Evolutionary conservation across 2,329 filamentous ascomycete species (phyloP), one percentile per base, ranked within the genome.

Genomic region (Xylaria sp.): DNA sequence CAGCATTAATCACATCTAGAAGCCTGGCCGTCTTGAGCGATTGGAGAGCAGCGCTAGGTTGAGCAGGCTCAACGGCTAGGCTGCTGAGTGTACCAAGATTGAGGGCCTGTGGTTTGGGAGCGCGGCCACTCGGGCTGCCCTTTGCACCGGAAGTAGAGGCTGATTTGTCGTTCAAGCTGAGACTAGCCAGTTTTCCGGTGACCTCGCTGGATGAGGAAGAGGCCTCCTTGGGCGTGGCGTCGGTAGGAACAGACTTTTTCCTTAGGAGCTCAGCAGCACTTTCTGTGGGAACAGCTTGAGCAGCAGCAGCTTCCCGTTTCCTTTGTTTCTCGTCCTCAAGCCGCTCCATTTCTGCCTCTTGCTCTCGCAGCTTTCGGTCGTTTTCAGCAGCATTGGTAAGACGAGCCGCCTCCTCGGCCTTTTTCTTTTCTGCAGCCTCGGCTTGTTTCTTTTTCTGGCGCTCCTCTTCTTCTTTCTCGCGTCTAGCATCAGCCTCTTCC

Each of bases 11-110:
- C 66, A 94, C 87, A 52, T 90, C 87, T 60, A 99, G 83, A 82
- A 96, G 94, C 53, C 94, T 91, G 59, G 95, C 92, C 17, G 93
- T 94, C 80, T 95, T 94, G 66, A 99, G 85, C 8, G 94, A 91
- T 78, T 96, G 94, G 75, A 99, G 90, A 65, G 94, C 94, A 62
- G 95, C 92, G 67, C 92, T 98, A 15, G 94, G 94, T 78, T 97
- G 94, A 56, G 92, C 89, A 56, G 94, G 91, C 80, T 99, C 94
- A 23, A 97, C 87, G 38, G 90, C 83, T 80, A 94, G 96, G 70
- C 88, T 92, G 66, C 91, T 96, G 60, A 90, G 79, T n/a, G 85
- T 85, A 59, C 93, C 87, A 66, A 98, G 84, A 79, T 97, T 97
- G 68, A 99, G 88, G 46, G 92, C 90, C 63, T 90, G 88, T 52